Evolutionary conservation across 2,329 filamentous ascomycete genomes (phyloP).

Genomic region (Aspergillus neoniger): DNA sequence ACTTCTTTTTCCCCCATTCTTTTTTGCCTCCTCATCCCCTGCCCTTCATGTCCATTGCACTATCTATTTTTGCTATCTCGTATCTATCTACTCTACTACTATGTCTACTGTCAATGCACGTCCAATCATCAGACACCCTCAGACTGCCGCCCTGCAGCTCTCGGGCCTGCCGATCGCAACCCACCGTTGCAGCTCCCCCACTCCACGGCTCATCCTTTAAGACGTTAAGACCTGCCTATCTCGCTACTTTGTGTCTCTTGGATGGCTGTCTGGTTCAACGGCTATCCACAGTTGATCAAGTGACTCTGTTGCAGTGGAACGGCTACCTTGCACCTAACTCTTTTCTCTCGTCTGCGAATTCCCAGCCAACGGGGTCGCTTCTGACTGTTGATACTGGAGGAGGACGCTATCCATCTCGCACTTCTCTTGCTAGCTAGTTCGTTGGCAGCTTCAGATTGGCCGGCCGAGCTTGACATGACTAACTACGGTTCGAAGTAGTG

Average conservation of each 20-base stretch:
- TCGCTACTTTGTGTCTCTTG: no score
- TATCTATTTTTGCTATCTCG: neutral
- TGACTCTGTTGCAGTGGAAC: no score
- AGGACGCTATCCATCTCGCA: no score
- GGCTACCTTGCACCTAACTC: no score
- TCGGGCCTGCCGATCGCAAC: neutral
- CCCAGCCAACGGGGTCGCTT: neutral
- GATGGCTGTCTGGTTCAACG: no score
- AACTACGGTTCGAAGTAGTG: neutral
- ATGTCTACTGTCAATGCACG: neutral
- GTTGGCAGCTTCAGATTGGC: neutral
- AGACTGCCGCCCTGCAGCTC: neutral
- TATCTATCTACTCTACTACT: neutral
- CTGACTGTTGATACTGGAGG: neutral
- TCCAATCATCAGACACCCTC: no score
- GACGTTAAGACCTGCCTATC: no score
- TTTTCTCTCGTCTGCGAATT: no score
- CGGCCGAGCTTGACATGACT: neutral
- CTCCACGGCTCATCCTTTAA: neutral
- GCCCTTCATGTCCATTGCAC: neutral
- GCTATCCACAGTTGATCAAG: no score
- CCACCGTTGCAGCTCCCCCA: neutral
- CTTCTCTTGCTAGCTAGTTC: neutral
- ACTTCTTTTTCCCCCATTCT: slow-evolving; percentile 24
- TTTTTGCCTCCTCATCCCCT: neutral